A percentile compares a stretch with the other conserved stretches of the same genome.
Conservation (phyloP, 2,329 filamentous ascomycete species). For the Chrysosporium queenslandicum region DNA sequence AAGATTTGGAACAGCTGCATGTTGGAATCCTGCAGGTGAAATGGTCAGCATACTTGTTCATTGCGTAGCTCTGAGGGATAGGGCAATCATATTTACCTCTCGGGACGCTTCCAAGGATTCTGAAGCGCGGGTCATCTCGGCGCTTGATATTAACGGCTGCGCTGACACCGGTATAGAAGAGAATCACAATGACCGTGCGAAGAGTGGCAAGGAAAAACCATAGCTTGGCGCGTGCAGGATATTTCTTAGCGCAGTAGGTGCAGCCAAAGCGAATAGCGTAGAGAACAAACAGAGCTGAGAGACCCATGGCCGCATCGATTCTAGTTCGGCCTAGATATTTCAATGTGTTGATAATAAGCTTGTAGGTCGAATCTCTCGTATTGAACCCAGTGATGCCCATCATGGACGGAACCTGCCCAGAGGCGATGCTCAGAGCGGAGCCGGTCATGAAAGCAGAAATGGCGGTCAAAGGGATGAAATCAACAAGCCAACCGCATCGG, state of each 20-base stretch:
- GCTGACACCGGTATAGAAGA: constrained; percentile 85
- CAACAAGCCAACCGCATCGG: constrained; percentile 79
- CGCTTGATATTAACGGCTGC: constrained; percentile 69
- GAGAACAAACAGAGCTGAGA: constrained; percentile 69
- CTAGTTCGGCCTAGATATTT: constrained; percentile 57
- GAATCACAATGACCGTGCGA: constrained; percentile 79
- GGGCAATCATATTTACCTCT: constrained; percentile 45
- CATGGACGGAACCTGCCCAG: constrained; percentile 70
- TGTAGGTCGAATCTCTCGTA: constrained; percentile 68
- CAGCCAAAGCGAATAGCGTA: constrained; percentile 64
- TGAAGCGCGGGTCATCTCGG: constrained; percentile 55
- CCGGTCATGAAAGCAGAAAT: constrained; percentile 97
- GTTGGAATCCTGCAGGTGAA: constrained; percentile 55
- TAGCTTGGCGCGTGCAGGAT: constrained; percentile 58
- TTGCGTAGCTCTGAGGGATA: not conserved
- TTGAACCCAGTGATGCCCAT: constrained; percentile 66
- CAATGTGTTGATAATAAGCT: constrained; percentile 71
- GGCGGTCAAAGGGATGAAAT: constrained; percentile 80
- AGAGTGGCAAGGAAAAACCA: constrained; percentile 90
- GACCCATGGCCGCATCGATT: constrained; percentile 76
- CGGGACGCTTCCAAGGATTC: constrained; percentile 65
- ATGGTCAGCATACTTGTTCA: not conserved
- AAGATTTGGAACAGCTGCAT: constrained; percentile 63
- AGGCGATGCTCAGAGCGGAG: constrained; percentile 77
- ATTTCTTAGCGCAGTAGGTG: constrained; percentile 56